Conservation (phyloP, 208 protist species). For the Leishmania amazonensis region DNA sequence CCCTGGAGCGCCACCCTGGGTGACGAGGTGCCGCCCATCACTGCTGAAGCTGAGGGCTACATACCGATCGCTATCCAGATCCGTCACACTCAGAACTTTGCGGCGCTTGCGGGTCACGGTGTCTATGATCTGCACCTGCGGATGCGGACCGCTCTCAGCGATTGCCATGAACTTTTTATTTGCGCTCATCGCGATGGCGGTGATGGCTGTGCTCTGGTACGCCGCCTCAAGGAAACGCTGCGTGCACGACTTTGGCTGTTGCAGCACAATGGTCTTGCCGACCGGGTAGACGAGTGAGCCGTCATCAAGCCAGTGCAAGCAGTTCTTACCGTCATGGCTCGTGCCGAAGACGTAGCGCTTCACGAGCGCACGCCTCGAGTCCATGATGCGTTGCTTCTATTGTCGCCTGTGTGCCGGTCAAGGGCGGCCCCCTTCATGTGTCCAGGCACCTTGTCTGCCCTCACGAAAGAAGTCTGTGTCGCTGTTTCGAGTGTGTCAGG, state of each 20-base stretch:
- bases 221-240: constrained; percentile 83
- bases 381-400: constrained; percentile 3
- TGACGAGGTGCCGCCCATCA: constrained; percentile 89
- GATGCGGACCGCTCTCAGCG: constrained; percentile 77
- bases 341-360: constrained; percentile 89
- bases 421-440: background rate
- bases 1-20: constrained; percentile 76
- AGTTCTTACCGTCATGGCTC: constrained; percentile 61
- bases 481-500: background rate
- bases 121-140: constrained; percentile 89
- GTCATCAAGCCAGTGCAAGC: constrained; percentile 85
- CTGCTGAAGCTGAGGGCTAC: constrained; percentile 81
- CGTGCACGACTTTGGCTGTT: constrained; percentile 80
- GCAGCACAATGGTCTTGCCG: constrained; percentile 79
- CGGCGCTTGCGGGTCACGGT: constrained; percentile 85
- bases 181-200: constrained; percentile 86
- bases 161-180: constrained; percentile 96
- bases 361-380: constrained; percentile 52
- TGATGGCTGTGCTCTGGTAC: constrained; percentile 82
- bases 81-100: constrained; percentile 76
- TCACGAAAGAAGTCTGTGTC: background rate
- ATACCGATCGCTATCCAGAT: constrained; percentile 82
- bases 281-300: constrained; percentile 88
- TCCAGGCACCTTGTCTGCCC: background rate
- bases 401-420: background rate